phyloP scores from a whole-genome alignment of 768 basidiomycete species.

The Sarcodon aspratus region DNA sequence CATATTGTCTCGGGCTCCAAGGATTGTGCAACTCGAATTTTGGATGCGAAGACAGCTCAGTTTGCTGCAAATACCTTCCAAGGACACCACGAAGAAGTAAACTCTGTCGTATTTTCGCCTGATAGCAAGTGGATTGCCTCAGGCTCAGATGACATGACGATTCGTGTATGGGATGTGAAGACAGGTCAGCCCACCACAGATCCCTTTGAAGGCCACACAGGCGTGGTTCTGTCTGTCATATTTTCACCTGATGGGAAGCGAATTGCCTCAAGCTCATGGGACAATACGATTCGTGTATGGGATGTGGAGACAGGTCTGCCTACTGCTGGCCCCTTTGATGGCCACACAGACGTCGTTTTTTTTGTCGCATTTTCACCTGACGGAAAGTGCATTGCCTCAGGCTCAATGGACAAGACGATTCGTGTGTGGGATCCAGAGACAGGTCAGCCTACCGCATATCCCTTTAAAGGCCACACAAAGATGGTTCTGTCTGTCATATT shows the following conservation, averaged over 20 bases:
- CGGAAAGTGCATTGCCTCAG: slow-evolving; percentile 14
- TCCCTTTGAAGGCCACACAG: slow-evolving; percentile 1
- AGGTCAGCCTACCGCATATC: slow-evolving; percentile 2
- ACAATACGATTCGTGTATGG: slow-evolving; percentile 16
- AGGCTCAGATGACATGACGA: slow-evolving; percentile 85
- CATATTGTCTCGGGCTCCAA: too few relatives aligned
- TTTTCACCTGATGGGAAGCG: slow-evolving; percentile 12
- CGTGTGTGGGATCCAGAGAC: slow-evolving; percentile 11
- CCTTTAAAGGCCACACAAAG: slow-evolving; percentile 2
- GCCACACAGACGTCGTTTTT: slow-evolving; percentile 8
- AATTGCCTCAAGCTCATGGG: slow-evolving; percentile 14
- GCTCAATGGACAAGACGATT: slow-evolving; percentile 15
- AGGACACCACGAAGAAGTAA: not conserved
- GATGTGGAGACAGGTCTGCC: slow-evolving; percentile 9
- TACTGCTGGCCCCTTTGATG: slow-evolving; percentile 4
- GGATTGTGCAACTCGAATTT: too few relatives aligned
- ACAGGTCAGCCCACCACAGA: slow-evolving; percentile 31
- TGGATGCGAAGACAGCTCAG: too few relatives aligned
- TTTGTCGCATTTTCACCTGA: slow-evolving; percentile 18
- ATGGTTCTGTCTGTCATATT: not conserved
- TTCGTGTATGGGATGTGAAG: slow-evolving; percentile 80
- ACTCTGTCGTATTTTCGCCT: slow-evolving; percentile 42
- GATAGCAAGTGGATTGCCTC: slow-evolving; percentile 79
- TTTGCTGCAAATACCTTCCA: not conserved
- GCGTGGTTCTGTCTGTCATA: slow-evolving; percentile 3